phyloP scores from a whole-genome alignment of 2,329 filamentous ascomycete species.

The Aspergillus sp. region DNA sequence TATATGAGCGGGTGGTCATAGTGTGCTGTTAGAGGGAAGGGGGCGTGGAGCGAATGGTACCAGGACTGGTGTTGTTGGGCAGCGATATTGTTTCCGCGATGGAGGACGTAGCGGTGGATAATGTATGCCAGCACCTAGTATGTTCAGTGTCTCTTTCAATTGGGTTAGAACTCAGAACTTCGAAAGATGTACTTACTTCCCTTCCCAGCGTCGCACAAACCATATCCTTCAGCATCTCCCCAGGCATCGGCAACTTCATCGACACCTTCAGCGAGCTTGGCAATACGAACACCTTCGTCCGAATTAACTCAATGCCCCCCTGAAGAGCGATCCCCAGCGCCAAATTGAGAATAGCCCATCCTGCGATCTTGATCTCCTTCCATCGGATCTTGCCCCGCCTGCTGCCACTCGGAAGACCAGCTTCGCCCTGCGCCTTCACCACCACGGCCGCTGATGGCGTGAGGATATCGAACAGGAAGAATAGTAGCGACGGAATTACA shows the following conservation, averaged over 20 bases:
- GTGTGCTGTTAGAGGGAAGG: constrained; percentile 52
- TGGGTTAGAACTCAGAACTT: neutral
- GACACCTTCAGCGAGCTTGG: constrained; percentile 54
- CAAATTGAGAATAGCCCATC: constrained; percentile 52
- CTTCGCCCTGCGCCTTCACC: constrained; percentile 60
- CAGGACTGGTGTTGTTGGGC: constrained; percentile 49
- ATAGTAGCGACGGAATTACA: constrained; percentile 63
- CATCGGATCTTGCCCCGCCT: constrained; percentile 34
- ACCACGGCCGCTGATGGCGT: constrained; percentile 62
- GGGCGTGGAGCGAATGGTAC: constrained; percentile 50
- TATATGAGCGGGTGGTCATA: constrained; percentile 56
- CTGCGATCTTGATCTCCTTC: constrained; percentile 44
- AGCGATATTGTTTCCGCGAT: constrained; percentile 49
- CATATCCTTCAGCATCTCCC: constrained; percentile 52
- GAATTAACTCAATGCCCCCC: constrained; percentile 47
- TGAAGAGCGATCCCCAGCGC: constrained; percentile 49
- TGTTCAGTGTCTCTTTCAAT: neutral
- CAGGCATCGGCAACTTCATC: constrained; percentile 56
- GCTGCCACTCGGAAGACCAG: constrained; percentile 41
- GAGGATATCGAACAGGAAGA: constrained; percentile 64
- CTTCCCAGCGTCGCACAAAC: constrained; percentile 48
- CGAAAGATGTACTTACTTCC: constrained; percentile 40
- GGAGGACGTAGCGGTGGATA: constrained; percentile 66
- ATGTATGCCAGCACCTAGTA: constrained; percentile 48
- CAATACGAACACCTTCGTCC: constrained; percentile 47